phyloP scores from a whole-genome alignment of 2,329 filamentous ascomycete species.

The Purpureocillium takamizusanense region DNA sequence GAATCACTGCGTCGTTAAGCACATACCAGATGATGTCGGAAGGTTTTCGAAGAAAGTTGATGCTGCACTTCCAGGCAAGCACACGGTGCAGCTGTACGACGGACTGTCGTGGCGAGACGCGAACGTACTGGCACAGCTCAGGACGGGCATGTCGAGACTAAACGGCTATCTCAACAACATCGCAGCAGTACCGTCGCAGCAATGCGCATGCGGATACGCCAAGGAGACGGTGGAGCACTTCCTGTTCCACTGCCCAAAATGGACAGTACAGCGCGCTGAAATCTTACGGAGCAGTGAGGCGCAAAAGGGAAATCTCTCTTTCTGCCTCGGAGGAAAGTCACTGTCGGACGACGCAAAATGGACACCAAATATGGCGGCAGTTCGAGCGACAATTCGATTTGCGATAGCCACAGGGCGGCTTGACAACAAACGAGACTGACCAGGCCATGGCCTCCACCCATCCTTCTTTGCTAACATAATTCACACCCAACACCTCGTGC shows the following conservation, averaged over 20 bases:
- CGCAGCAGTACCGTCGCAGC: conserved; percentile 4
- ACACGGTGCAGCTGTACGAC: conserved; percentile 11
- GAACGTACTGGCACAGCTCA: conserved; percentile 10
- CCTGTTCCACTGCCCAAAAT: conserved; percentile 9
- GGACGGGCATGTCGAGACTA: conserved; percentile 10
- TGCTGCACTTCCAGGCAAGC: conserved; percentile 7
- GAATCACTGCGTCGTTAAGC: conserved; percentile 2
- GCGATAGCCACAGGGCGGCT: conserved; percentile 17
- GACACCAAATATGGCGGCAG: conserved; percentile 18
- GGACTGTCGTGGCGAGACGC: conserved; percentile 9
- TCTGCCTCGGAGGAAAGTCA: conserved; percentile 13
- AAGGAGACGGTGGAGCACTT: conserved; percentile 9
- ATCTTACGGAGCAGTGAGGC: conserved; percentile 6
- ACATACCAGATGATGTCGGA: conserved; percentile 8
- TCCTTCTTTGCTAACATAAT: conserved; percentile 3
- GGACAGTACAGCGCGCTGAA: conserved; percentile 5
- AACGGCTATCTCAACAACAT: conserved; percentile 8
- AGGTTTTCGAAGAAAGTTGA: conserved; percentile 10
- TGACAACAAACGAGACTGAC: conserved; percentile 6
- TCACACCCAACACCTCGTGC: conserved; percentile 1
- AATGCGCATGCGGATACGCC: conserved; percentile 9
- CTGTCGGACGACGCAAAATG: conserved; percentile 12
- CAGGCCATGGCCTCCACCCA: conserved; percentile 1
- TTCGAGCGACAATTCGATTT: conserved; percentile 19
- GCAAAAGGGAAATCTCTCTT: conserved; percentile 8